Base-by-base conservation (phyloP, 805 yeast species). In the Candida parachauliodes region DNA sequence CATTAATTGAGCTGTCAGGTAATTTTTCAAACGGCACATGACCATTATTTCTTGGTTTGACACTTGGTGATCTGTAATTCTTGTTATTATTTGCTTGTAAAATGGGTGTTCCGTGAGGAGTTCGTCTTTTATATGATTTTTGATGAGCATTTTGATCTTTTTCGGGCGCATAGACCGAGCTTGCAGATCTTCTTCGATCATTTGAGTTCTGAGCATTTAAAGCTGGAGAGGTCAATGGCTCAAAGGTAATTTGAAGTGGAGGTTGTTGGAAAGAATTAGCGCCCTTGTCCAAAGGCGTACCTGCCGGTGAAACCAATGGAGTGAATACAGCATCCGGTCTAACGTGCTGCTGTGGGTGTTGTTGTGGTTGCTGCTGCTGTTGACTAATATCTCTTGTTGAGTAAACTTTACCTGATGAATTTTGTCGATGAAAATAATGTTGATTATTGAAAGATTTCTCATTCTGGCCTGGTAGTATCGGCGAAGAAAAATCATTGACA, bases 221-320 rank as follows among this genome's bases (percentile, higher is more conserved):
- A 3, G 86, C 86, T 0, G 88, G 88, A 0, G 86, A 79, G 3
- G 88, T 77, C 48, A 82, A 63, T 0, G 88, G 74, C 49, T 65
- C 71, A 43, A 67, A 65, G n/a, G 59, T 44, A 1, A 60, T 46
- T 34, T 54, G 52, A 14, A 59, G 45, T 21, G 65, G 59, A 7
- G 51, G 57, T 24, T 43, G 46, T 28, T 24, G 39, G 17, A 32
- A 28, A 23, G 14, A 6, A 47, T 52, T 55, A 5, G 53, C 54
- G 29, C 52, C 59, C 24, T 51, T 46, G 15, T 73, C 87, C 49
- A 72, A 49, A 1, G 88, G 88, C 2, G 88, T 77, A 11, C 79
- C 83, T 8, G 84, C 81, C 0, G 94, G 94, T 2, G 89, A 81
- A 1, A 81, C 76, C 43, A 84, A 65, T 0, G 94, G 93, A 1